Conservation (phyloP, 768 basidiomycete species). For the Auriscalpium orientale region DNA sequence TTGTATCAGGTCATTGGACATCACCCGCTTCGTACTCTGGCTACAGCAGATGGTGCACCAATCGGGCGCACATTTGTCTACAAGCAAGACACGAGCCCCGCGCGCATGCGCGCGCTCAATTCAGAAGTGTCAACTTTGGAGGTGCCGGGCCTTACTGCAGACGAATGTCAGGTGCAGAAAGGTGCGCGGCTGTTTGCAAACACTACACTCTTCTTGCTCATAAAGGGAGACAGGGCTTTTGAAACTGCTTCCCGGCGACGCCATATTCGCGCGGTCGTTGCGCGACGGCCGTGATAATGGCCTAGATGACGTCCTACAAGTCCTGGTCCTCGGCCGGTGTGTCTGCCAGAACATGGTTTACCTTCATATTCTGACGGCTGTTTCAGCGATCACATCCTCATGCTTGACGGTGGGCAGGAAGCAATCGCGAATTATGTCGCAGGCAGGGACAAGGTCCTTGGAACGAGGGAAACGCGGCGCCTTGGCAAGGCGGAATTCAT, state of each 20-base stretch:
- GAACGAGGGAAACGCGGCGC: too few relatives aligned
- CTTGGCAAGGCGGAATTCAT: too few relatives aligned
- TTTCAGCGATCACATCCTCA: background rate
- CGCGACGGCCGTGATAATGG: background rate
- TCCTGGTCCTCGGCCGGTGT: background rate
- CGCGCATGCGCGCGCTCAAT: background rate
- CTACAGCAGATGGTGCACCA: background rate
- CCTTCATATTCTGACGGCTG: background rate
- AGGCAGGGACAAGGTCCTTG: too few relatives aligned
- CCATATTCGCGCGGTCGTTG: background rate
- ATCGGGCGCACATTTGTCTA: background rate
- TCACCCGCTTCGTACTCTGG: background rate
- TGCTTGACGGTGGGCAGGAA: too few relatives aligned
- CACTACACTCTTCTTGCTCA: background rate
- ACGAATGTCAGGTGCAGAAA: too few relatives aligned
- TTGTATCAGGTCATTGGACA: background rate
- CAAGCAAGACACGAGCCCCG: background rate
- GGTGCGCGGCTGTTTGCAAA: too few relatives aligned
- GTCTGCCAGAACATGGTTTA: background rate
- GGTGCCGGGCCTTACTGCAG: background rate
- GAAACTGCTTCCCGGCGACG: background rate
- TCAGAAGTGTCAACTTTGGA: background rate
- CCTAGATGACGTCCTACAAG: background rate
- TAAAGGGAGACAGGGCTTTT: background rate
- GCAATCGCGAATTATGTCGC: too few relatives aligned